These are phyloP conservation scores for Colletotrichum sp. DNA, from an alignment of 2,329 filamentous ascomycete genomes.

Conservation along the genomic window DNA sequence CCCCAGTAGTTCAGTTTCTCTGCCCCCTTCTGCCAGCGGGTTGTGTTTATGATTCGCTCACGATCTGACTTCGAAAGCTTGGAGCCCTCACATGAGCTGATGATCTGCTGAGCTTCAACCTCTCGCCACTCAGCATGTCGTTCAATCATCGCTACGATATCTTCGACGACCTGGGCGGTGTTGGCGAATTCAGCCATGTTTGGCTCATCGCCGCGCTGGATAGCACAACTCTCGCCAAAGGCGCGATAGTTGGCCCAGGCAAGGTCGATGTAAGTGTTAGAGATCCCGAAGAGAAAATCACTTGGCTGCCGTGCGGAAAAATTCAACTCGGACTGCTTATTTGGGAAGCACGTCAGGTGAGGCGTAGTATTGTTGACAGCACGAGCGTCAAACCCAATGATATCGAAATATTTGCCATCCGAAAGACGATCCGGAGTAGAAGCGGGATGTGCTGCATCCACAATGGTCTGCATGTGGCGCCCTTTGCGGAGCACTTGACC, in stretches of 20 bases:
- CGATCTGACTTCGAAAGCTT: neutral
- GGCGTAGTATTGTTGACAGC: slow-evolving; percentile 45
- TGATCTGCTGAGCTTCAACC: slow-evolving; percentile 20
- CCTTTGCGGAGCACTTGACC: slow-evolving; percentile 15
- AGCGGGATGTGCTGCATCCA: neutral
- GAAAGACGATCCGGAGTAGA: neutral
- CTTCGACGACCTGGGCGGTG: slow-evolving; percentile 50
- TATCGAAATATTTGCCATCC: slow-evolving; percentile 36
- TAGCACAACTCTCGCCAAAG: slow-evolving; percentile 26
- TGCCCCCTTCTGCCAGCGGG: slow-evolving; percentile 26
- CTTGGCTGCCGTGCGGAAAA: neutral
- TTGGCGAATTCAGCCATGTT: slow-evolving; percentile 39
- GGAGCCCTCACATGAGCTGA: neutral
- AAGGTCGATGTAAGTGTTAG: slow-evolving; percentile 23
- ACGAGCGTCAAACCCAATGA: slow-evolving; percentile 49
- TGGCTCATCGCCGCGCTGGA: slow-evolving; percentile 14
- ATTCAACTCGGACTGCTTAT: slow-evolving; percentile 13
- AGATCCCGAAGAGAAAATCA: slow-evolving; percentile 9
- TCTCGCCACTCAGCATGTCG: slow-evolving; percentile 40
- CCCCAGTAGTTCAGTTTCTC: slow-evolving; percentile 44
- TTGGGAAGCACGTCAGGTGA: slow-evolving; percentile 42
- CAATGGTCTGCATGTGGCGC: slow-evolving; percentile 5
- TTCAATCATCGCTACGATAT: slow-evolving; percentile 55
- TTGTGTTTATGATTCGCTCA: neutral
- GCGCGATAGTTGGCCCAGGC: slow-evolving; percentile 27